Conservation (phyloP, 1,139 yeast genomes). For the Scheffersomyces cryptocercus region DNA sequence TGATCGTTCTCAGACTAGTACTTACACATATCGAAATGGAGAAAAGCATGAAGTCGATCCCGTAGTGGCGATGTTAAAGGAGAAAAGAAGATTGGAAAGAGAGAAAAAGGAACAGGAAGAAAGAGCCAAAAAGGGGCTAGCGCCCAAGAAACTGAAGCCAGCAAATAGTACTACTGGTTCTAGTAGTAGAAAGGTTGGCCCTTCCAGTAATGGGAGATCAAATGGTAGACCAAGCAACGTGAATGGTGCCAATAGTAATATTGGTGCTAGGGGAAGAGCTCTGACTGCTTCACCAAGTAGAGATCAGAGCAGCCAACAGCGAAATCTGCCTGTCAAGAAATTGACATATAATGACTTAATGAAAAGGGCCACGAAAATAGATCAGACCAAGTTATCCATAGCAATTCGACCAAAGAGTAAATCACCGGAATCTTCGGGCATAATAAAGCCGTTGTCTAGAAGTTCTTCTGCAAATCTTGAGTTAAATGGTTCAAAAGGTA, state of each 20-base stretch:
- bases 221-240: too few relatives aligned
- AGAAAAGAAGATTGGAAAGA: conserved; percentile 58
- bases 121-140: conserved; percentile 35
- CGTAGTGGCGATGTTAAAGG: conserved; percentile 62
- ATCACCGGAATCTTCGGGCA: conserved; percentile 25
- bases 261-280: too few relatives aligned
- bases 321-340: conserved; percentile 38
- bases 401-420: conserved; percentile 32
- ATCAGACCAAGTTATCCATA: conserved; percentile 41
- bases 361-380: conserved; percentile 67
- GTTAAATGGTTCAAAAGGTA: too few relatives aligned
- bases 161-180: too few relatives aligned
- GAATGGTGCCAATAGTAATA: too few relatives aligned
- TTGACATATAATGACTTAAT: conserved; percentile 66
- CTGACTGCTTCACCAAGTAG: too few relatives aligned
- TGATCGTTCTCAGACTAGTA: not conserved
- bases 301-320: conserved; percentile 1
- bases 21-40: conserved; percentile 1
- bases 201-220: too few relatives aligned
- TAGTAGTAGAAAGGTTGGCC: too few relatives aligned
- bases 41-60: conserved; percentile 38
- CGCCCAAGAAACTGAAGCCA: conserved; percentile 18
- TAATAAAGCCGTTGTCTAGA: too few relatives aligned
- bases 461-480: too few relatives aligned
- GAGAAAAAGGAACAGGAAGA: conserved; percentile 41